Percentiles rank a stretch among this genome's conserved stretches.
These are phyloP conservation scores for Penicillium riverlandense DNA, from an alignment of 495 filamentous ascomycete species.

Conservation along the genomic window DNA sequence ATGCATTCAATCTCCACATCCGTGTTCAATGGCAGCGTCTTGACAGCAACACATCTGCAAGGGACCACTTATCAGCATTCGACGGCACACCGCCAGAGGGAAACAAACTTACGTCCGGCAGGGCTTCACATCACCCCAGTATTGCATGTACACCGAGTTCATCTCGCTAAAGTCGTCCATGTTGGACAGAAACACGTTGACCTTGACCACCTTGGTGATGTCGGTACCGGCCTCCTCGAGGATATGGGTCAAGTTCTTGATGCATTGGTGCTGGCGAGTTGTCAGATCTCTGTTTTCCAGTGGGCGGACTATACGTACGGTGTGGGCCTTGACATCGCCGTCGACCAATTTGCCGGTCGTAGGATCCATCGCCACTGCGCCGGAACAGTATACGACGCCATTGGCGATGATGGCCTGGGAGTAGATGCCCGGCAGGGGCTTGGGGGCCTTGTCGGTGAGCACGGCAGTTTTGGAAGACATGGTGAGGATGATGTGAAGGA, in stretches of 20 bases:
- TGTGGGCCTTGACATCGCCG: constrained; percentile 43
- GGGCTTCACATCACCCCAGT: constrained; percentile 53
- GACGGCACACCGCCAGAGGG: not conserved
- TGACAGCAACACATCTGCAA: constrained; percentile 54
- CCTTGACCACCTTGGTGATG: constrained; percentile 61
- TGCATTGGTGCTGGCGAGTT: constrained; percentile 29
- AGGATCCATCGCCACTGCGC: constrained; percentile 40
- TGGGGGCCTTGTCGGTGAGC: constrained; percentile 43
- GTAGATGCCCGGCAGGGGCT: constrained; percentile 45
- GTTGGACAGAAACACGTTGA: constrained; percentile 59
- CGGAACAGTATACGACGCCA: constrained; percentile 53
- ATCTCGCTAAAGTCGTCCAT: constrained; percentile 66
- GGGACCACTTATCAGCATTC: not conserved
- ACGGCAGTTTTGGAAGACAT: constrained; percentile 30
- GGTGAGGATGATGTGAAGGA: not conserved
- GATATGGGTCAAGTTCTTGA: constrained; percentile 59
- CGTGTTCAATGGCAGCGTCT: constrained; percentile 55
- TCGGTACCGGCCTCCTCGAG: constrained; percentile 56
- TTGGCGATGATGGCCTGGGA: constrained; percentile 50
- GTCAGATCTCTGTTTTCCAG: too few relatives aligned
- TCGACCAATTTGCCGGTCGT: constrained; percentile 36
- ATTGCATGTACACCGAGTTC: constrained; percentile 52
- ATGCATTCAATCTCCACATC: constrained; percentile 71
- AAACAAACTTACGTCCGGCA: constrained; percentile 39
- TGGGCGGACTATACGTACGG: constrained; percentile 22